phyloP scores from a whole-genome alignment of 2,329 filamentous ascomycete genomes.

The Lecanicillium sp. region DNA sequence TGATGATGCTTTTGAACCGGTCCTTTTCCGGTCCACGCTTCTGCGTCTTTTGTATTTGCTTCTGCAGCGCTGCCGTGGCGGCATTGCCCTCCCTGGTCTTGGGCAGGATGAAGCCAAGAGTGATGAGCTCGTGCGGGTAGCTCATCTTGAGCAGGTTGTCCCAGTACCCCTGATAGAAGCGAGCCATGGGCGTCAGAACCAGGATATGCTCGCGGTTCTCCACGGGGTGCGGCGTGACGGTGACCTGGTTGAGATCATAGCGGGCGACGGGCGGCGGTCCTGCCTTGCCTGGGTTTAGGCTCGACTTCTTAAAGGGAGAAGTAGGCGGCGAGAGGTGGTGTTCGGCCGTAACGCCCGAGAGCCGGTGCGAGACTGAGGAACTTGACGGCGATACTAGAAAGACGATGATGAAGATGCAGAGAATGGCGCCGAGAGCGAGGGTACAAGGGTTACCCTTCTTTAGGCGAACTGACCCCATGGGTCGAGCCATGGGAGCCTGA shows the following conservation, averaged over 20 bases:
- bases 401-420: constrained; percentile 64
- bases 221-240: constrained; percentile 66
- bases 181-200: constrained; percentile 84
- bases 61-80: constrained; percentile 75
- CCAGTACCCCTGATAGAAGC: constrained; percentile 95
- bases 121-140: constrained; percentile 93
- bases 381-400: constrained; percentile 50
- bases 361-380: constrained; percentile 32
- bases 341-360: constrained; percentile 36
- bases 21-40: constrained; percentile 64
- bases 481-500: constrained; percentile 41
- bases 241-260: constrained; percentile 94
- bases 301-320: constrained; percentile 33
- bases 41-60: constrained; percentile 78
- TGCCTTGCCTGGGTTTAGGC: constrained; percentile 20
- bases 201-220: constrained; percentile 78
- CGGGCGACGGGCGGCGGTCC: constrained; percentile 76
- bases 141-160: constrained; percentile 75
- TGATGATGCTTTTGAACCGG: constrained; percentile 87
- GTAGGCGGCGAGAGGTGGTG: constrained; percentile 36
- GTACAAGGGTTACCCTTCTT: constrained; percentile 75
- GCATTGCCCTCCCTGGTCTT: constrained; percentile 88
- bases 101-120: constrained; percentile 90
- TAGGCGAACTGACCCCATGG: constrained; percentile 60
- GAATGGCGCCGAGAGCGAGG: constrained; percentile 59